Conservation (phyloP, 1,284 basidiomycete species). For the Rhodotorula sp. region DNA sequence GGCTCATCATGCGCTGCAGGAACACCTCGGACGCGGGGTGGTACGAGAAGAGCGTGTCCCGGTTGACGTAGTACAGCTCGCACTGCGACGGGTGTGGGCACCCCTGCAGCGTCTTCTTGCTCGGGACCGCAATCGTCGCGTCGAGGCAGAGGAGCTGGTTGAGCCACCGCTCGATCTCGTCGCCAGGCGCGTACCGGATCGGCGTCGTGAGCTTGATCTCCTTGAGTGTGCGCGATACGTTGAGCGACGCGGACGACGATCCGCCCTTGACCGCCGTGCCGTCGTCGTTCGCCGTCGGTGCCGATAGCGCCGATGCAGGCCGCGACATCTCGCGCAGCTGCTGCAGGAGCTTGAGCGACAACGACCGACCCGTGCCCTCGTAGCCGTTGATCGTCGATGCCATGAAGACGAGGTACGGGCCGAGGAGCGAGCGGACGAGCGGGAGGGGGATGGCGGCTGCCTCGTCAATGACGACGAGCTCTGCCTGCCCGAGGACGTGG, state of each 20-base stretch:
- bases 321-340: conserved; percentile 88
- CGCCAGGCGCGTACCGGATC: conserved; percentile 86
- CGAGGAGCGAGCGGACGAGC: conserved; percentile 89
- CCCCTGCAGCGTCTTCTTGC: conserved; percentile 62
- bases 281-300: conserved; percentile 58
- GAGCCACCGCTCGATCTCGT: conserved; percentile 93
- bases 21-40: conserved; percentile 96
- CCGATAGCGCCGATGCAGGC: conserved; percentile 64
- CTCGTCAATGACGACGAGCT: conserved; percentile 97
- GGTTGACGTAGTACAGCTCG: conserved; percentile 91
- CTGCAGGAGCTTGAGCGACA: conserved; percentile 96
- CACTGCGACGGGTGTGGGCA: conserved; percentile 92
- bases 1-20: conserved; percentile 96
- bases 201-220: conserved; percentile 95
- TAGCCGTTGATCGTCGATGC: conserved; percentile 99
- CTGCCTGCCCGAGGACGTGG: conserved; percentile 95
- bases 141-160: conserved; percentile 90
- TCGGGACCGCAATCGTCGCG: conserved; percentile 70
- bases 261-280: conserved; percentile 48
- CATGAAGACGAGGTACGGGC: conserved; percentile 97
- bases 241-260: conserved; percentile 39
- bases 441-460: conserved; percentile 97
- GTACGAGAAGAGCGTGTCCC: conserved; percentile 96
- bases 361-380: conserved; percentile 95
- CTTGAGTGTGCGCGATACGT: conserved; percentile 71